Base-by-base conservation (phyloP, 768 basidiomycete genomes). In the Mycena metata region DNA sequence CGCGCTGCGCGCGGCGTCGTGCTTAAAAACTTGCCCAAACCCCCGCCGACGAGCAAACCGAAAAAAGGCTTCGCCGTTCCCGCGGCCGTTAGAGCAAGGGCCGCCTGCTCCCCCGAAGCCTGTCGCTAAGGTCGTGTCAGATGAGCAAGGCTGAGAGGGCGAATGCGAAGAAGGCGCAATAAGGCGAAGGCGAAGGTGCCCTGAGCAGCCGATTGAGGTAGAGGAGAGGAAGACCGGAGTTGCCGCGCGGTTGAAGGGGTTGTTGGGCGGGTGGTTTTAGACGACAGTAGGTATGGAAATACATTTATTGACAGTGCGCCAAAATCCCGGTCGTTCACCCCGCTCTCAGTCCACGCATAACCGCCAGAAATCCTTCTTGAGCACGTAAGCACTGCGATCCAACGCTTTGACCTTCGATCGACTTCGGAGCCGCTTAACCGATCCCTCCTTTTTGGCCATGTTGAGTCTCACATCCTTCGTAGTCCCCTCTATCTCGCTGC, bases 141-240 rank as follows among this genome's bases (percentile, higher is more conserved):
- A 16, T 3, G 33, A 35, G 33, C 5, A 30, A 47, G 17, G 6
- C 26, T 12, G 35, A 47, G 30, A 17, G 33, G 21, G 33, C 43
- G 39, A 12, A 50, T 39, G 45, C 50, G 54, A 39, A 26, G 26
- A 50, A 43, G 55, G 24, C 50, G 46, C n/a, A 23, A 47, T 7
- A 7, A 33, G 17, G 23, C 45, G 41, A 23, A n/a, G n/a, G 23
- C 4, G 26, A 43, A 50, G 36, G 15, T 8, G 39, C 0, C 11
- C 3, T n/a, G 16, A 36, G 47, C 54, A 19, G 30, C 54, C 60
- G 49, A 63, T 63, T 24, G 61, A 68, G 56, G 61, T 58, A 16
- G 61, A 68, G 50, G 67, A 68, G 61, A 55, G 61, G 41, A 3
- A 16, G 35, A 21, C 47, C 5, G 67, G 67, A 10, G 59, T 68